Evolutionary conservation across 1,284 basidiomycete genomes (phyloP).

Genomic region (Cryptococcus amylolentus): DNA sequence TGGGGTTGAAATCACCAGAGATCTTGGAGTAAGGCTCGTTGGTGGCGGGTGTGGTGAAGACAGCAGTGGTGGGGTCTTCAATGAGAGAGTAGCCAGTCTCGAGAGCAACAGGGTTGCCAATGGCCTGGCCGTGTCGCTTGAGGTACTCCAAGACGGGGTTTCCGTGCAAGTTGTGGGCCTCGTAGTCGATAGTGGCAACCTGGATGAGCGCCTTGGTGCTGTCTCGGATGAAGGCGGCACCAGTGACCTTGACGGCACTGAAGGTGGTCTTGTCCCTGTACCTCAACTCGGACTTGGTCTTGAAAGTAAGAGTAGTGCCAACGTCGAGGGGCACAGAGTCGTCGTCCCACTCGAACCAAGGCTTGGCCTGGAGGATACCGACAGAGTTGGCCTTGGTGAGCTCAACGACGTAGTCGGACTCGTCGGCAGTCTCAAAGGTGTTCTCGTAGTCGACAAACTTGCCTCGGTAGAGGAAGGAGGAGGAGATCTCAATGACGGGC

Average conservation of each 20-base stretch:
- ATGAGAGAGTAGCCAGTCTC: slow-evolving; percentile 81
- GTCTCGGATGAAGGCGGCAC: slow-evolving; percentile 79
- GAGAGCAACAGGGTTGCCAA: slow-evolving; percentile 73
- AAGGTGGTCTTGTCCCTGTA: slow-evolving; percentile 90
- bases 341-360: slow-evolving; percentile 97
- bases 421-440: slow-evolving; percentile 89
- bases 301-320: slow-evolving; percentile 84
- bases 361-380: slow-evolving; percentile 89
- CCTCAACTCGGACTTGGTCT: slow-evolving; percentile 74
- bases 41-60: slow-evolving; percentile 73
- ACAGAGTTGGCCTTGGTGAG: slow-evolving; percentile 74
- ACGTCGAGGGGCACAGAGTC: slow-evolving; percentile 71
- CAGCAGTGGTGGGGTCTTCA: slow-evolving; percentile 57
- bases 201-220: slow-evolving; percentile 80
- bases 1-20: slow-evolving; percentile 91
- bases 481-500: slow-evolving; percentile 87
- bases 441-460: slow-evolving; percentile 88
- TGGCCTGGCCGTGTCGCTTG: slow-evolving; percentile 77
- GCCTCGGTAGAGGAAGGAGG: slow-evolving; percentile 95
- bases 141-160: slow-evolving; percentile 93
- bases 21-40: slow-evolving; percentile 94
- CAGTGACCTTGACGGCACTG: slow-evolving; percentile 75
- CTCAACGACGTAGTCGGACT: slow-evolving; percentile 79
- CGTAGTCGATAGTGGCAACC: slow-evolving; percentile 82
- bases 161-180: slow-evolving; percentile 79